Evolutionary conservation across 106 monocot species (phyloP), one percentile per base, ranked within the genome.

Genomic region (Xerophyta viscosa): DNA sequence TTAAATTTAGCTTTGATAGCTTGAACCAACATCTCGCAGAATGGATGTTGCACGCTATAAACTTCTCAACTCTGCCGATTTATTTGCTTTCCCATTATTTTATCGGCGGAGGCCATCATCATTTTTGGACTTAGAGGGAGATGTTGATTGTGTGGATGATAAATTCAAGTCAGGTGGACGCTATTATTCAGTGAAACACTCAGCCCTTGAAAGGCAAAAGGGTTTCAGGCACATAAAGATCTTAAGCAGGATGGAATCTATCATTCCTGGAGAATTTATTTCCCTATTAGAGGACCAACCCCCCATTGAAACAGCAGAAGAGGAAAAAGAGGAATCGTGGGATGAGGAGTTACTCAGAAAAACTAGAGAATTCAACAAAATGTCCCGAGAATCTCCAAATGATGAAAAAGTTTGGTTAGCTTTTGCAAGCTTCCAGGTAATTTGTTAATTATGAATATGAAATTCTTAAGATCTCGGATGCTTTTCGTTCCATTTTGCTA

Each of bases 341-440:
- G 94, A 88, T 19, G 94, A 94, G 73, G 94, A 84, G 70, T 12
- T 94, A 48, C 31, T 88, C 37, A 56, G 60, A 18, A 81, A 48
- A 75, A 94, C 94, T 29, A 74, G 86, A 48, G 94, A 94, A 48
- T 74, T 94, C 46, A 94, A 94, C 63, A 94, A 66, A 69, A 75
- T 56, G 73, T 78, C 81, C 6, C 79, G 94, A 44, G 88, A 94
- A 25, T 78, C 44, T 61, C 94, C 94, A 31, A 78, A 88, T 30
- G 78, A 88, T 71, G 94, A 84, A 56, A 81, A 78, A 63, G 71
- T 82, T 48, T 94, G 94, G 94, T 39, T 81, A 25, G 80, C 65
- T 13, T 94, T 88, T 71, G 83, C 94, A 55, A 78, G 78, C 42
- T 94, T 88, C 80, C 94, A 94, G 94, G 94, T 94, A 83, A n/a